phyloP scores from a whole-genome alignment of 176 grass and related monocot species.

The Microstegium vimineum region DNA sequence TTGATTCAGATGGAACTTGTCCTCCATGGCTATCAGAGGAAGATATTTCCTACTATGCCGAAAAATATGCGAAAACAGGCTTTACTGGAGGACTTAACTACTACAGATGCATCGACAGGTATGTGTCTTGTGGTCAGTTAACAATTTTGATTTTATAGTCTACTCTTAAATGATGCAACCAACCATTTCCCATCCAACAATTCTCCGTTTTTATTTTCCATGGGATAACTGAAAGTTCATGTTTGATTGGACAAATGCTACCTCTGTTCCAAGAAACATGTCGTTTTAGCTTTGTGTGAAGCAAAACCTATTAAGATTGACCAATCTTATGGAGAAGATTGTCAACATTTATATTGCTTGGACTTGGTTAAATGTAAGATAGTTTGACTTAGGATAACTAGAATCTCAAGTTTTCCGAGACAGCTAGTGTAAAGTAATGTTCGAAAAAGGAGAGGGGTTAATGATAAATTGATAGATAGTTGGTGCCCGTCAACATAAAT shows the following conservation, averaged over 20 bases:
- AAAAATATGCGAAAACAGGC: conserved; percentile 77
- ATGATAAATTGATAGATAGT: background rate
- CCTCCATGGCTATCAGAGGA: conserved; percentile 81
- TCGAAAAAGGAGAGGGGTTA: background rate
- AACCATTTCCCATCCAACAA: background rate
- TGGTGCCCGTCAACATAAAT: background rate
- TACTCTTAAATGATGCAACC: background rate
- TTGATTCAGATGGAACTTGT: conserved; percentile 51
- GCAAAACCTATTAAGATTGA: background rate
- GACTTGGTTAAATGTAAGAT: background rate
- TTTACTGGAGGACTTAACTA: conserved; percentile 86
- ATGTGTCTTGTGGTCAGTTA: conserved; percentile 9
- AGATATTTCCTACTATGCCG: conserved; percentile 67
- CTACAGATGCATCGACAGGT: conserved; percentile 90
- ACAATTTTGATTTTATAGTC: background rate
- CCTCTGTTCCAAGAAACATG: too few relatives aligned
- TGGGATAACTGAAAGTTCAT: background rate
- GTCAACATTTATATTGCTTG: background rate
- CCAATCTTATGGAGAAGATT: background rate
- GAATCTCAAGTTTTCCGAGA: background rate
- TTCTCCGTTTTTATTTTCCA: background rate
- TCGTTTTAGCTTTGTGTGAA: background rate
- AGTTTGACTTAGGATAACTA: background rate
- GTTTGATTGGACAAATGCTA: background rate
- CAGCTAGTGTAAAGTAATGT: background rate